Conservation (phyloP, 2,329 filamentous ascomycete species). For the Colletotrichum liriopes region DNA sequence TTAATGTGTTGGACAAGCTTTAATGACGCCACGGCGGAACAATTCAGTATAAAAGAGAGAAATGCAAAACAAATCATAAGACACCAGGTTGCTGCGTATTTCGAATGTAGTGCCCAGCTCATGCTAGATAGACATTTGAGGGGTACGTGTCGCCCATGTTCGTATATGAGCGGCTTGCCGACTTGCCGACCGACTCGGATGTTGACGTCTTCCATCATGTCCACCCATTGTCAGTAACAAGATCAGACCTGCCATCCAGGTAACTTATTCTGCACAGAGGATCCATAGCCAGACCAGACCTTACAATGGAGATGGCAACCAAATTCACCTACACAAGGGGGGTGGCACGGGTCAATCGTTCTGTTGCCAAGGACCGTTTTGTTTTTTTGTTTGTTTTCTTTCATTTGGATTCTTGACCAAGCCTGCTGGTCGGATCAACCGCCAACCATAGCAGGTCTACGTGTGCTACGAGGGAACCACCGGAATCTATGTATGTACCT, state of each 20-base stretch:
- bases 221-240: neutral
- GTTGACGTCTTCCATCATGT: neutral
- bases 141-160: neutral
- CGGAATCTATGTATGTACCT: neutral
- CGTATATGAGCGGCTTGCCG: neutral
- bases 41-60: neutral
- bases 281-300: neutral
- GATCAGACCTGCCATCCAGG: too few species aligned
- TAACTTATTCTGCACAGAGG: neutral
- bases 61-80: neutral
- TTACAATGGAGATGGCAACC: neutral
- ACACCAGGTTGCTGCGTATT: neutral
- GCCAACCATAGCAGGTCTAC: neutral
- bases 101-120: neutral
- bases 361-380: neutral
- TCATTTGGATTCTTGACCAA: neutral
- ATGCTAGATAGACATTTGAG: neutral
- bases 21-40: neutral
- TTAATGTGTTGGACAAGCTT: conserved; percentile 1
- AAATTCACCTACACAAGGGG: neutral
- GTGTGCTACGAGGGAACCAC: neutral
- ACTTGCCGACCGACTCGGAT: neutral
- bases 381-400: neutral
- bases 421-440: neutral
- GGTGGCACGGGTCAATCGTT: neutral